Percentiles rank a stretch among this genome's conserved stretches.
Evolutionary conservation across 305 asterid genomes (phyloP).

Genomic region (Stenogyne calaminthoides): DNA sequence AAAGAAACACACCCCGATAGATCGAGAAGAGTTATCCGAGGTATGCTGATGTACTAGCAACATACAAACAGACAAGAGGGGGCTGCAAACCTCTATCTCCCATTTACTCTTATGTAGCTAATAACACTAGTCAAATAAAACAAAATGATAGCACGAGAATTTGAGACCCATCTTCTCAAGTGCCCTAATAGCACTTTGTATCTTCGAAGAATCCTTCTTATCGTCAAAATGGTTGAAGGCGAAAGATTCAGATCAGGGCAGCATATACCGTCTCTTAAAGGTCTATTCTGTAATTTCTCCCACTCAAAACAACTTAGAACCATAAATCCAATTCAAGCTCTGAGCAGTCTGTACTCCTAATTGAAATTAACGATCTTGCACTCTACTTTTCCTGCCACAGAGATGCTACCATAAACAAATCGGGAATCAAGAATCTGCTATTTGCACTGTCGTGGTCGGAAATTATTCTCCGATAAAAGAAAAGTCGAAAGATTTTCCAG

Average conservation of each 20-base stretch:
- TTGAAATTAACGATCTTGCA: constrained; percentile 12
- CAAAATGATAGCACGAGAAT: constrained; percentile 28
- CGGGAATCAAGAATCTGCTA: constrained; percentile 36
- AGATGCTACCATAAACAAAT: constrained; percentile 27
- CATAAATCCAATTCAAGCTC: constrained; percentile 21
- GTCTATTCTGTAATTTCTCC: constrained; percentile 28
- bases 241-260: constrained; percentile 25
- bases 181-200: constrained; percentile 16
- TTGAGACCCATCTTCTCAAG: constrained; percentile 24
- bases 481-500: constrained; percentile 61
- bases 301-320: constrained; percentile 19
- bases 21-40: not conserved
- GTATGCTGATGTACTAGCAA: constrained; percentile 25
- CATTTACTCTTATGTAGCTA: constrained; percentile 19
- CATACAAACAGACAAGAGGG: not conserved
- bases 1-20: constrained; percentile 7
- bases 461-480: constrained; percentile 66
- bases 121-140: constrained; percentile 21
- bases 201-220: constrained; percentile 21
- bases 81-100: not conserved
- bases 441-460: constrained; percentile 82
- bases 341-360: constrained; percentile 22
- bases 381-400: constrained; percentile 25
- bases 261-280: not conserved
- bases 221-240: constrained; percentile 10